Base-by-base conservation (phyloP, 176 grass and related monocot species). In the Saccharum spontaneum region DNA sequence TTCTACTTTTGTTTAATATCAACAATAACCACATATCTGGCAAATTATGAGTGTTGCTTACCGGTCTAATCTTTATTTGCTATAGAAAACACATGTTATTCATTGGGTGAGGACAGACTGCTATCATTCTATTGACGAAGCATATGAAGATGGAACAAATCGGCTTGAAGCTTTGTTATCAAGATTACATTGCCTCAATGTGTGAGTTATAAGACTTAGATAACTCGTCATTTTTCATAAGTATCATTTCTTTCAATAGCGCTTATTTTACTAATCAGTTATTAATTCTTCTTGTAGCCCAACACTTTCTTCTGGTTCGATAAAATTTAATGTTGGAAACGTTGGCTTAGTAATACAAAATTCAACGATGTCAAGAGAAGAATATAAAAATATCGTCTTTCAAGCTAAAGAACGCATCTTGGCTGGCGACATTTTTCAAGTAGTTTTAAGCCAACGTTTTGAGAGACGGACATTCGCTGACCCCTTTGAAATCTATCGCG, bases 401-500 rank as follows among this genome's bases (percentile, higher is more conserved):
- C 78, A 95, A 77, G 93, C 89, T 7, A 98, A 98, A 86, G 85
- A 98, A 23, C 93, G 90, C 36, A 98, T 98, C 49, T 75, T 90
- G 36, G 87, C 93, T 18, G 96, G 91, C 72, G 96, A 98, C 24
- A 95, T 98, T 78, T 98, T 98, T 81, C 96, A 98, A 90, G 89
- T 95, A 12, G 93, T 98, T 50, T 34, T 98, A 49, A 98, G 96
- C 67, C 96, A 95, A 61, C 87, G 93, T 45, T 98, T 95, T 57
- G 93, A 98, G 91, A 90, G 91, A 44, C 86, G 91, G 3, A 98
- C 96, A 44, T 92, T 95, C 60, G 89, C 83, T 20, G 87, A 93
- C 46, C 96, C 96, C 43, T 98, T 98, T 94, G 96, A 95, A 86
- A 91, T 98, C 64, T 98, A 95, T 67, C 90, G 93, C 17, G 89